Conservation (phyloP, 768 basidiomycete species). For the Calvatia gigantea region DNA sequence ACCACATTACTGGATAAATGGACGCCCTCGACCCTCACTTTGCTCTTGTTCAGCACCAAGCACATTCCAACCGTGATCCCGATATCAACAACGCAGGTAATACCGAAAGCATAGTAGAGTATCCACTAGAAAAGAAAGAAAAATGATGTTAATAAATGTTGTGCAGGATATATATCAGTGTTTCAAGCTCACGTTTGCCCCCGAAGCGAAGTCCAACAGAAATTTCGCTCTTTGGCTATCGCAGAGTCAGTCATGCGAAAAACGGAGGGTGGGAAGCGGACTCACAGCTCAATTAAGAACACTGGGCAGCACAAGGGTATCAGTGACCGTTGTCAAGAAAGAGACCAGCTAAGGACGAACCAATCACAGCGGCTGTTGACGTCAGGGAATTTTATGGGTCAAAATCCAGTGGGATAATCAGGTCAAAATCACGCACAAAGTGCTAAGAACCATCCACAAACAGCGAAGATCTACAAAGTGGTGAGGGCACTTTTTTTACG, state of each 20-base stretch:
- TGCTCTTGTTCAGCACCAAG: slow-evolving; percentile 1
- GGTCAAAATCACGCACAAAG: neutral
- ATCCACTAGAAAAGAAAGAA: slow-evolving; percentile 9
- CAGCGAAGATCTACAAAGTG: neutral
- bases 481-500: too few relatives aligned
- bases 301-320: neutral
- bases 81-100: slow-evolving; percentile 10
- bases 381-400: neutral
- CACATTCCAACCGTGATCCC: slow-evolving; percentile 10
- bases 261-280: neutral
- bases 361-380: slow-evolving; percentile 3
- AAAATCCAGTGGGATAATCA: neutral
- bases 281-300: slow-evolving; percentile 7
- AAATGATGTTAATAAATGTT: too few relatives aligned
- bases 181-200: neutral
- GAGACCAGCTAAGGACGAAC: neutral
- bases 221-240: neutral
- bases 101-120: slow-evolving; percentile 2
- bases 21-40: slow-evolving; percentile 6
- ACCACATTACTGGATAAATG: slow-evolving; percentile 1
- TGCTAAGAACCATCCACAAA: neutral
- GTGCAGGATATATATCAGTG: neutral
- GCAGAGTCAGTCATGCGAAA: neutral
- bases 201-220: slow-evolving; percentile 3
- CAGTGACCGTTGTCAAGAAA: neutral